Evolutionary conservation across 805 yeast genomes (phyloP), one percentile per base, ranked within the genome.

Genomic region (Yarrowia bubula): DNA sequence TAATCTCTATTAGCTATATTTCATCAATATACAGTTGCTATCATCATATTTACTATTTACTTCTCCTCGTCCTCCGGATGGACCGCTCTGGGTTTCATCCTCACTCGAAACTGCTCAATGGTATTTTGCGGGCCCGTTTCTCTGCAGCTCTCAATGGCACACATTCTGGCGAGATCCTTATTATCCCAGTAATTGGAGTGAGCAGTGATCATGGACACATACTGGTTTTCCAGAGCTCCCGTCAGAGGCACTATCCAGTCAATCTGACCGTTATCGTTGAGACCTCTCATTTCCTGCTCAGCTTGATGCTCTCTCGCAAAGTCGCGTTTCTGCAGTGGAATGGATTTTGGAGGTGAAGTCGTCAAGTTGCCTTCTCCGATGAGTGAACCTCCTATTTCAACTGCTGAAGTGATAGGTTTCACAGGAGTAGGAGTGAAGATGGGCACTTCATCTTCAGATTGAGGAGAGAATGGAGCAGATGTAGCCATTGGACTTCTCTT

Each of bases 141-240:
- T 11, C 79, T 68, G 11, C 73, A 71, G 58, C 77, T 72, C 55
- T 78, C 81, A 4, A 75, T 64, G 1, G 78, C 80, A 1, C 79
- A 72, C 65, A 78, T 67, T 46, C 92, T 89, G 0, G 96, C 93
- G 62, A 93, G 85, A 69, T 92, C 92, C 61, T 84, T 79, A 68
- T 90, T 96, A 70, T 90, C 96, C 80, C 96, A 90, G 76, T 93
- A 93, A 37, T 92, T 86, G 2, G 90, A 87, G 75, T 93, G 99
- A 0, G 98, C 95, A 58, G 89, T 89, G 8, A 93, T 79, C 15
- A 96, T 92, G 31, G 90, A 84, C 13, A 93, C 79, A 50, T 92
- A 78, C 65, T 95, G 92, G 58, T 90, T 84, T 68, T 91, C 96
- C 68, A 92, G 82, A 15, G 87, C 80, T 1, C 92, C 89, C 0